Evolutionary conservation across 495 filamentous ascomycete genomes (phyloP).

Genomic region (Physcia stellaris): DNA sequence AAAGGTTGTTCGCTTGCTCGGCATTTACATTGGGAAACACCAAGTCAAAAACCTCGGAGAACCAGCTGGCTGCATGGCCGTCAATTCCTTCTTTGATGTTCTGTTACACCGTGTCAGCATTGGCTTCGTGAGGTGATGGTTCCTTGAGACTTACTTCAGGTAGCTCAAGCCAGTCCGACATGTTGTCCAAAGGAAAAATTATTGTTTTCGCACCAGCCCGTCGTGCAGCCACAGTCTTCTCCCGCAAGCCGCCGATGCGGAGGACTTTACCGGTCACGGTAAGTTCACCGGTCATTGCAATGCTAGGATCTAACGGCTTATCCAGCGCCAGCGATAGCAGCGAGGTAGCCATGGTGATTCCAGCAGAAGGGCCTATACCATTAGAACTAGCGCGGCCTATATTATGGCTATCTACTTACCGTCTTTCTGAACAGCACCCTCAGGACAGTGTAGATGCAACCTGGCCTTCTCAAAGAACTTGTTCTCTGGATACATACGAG

Average conservation of each 20-base stretch:
- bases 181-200: constrained; percentile 90
- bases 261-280: constrained; percentile 97
- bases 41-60: constrained; percentile 81
- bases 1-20: constrained; percentile 53
- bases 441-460: constrained; percentile 92
- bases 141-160: constrained; percentile 68
- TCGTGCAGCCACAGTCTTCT: constrained; percentile 97
- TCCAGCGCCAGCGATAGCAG: constrained; percentile 75
- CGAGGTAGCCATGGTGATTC: constrained; percentile 93
- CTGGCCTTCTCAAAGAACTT: constrained; percentile 92
- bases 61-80: constrained; percentile 83
- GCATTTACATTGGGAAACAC: constrained; percentile 76
- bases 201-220: constrained; percentile 89
- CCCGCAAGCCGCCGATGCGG: constrained; percentile 85
- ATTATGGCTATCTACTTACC: constrained; percentile 25
- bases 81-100: constrained; percentile 95
- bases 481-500: constrained; percentile 72
- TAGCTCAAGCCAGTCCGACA: constrained; percentile 93
- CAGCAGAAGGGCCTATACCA: constrained; percentile 56
- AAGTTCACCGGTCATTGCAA: constrained; percentile 97
- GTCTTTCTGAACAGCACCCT: constrained; percentile 94
- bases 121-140: too few species aligned
- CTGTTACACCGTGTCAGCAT: constrained; percentile 38
- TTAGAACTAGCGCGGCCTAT: constrained; percentile 11
- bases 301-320: constrained; percentile 61